These are phyloP conservation scores for Vicia faba DNA, from an alignment of 306 rosid species.

Conservation along the genomic window DNA sequence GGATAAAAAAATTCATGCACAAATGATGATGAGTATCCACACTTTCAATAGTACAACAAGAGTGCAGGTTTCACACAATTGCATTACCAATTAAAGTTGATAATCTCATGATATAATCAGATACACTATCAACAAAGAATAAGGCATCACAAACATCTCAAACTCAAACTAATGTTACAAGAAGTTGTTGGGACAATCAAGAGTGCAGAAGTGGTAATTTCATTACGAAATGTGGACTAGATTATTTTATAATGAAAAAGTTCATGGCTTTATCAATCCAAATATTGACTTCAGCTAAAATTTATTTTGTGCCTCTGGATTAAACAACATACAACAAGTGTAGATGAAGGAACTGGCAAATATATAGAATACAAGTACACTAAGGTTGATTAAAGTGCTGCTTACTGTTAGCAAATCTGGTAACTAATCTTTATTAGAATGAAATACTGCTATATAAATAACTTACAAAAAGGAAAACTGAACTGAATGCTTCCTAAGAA, in stretches of 20 bases:
- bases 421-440: too few relatives aligned
- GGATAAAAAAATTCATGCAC: slow-evolving; percentile 21
- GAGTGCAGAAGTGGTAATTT: slow-evolving; percentile 10
- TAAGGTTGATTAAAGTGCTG: slow-evolving; percentile 13
- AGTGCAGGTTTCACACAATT: slow-evolving; percentile 26
- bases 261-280: slow-evolving; percentile 12
- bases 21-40: too few relatives aligned
- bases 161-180: slow-evolving; percentile 5
- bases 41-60: background rate
- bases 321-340: slow-evolving; percentile 15
- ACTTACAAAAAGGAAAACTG: too few relatives aligned
- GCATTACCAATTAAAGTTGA: slow-evolving; percentile 15
- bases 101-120: slow-evolving; percentile 31
- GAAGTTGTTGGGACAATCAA: slow-evolving; percentile 19
- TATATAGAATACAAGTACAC: slow-evolving; percentile 7
- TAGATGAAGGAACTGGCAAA: slow-evolving; percentile 18
- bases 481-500: too few relatives aligned
- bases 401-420: too few relatives aligned
- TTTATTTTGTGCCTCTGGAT: slow-evolving; percentile 4
- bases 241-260: slow-evolving; percentile 12
- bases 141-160: slow-evolving; percentile 24
- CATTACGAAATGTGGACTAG: slow-evolving; percentile 7
- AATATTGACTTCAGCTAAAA: slow-evolving; percentile 30
- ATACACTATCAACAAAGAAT: slow-evolving; percentile 22
- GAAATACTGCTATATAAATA: too few relatives aligned